Percentiles rank a stretch among this genome's conserved stretches.
These are phyloP conservation scores for Leucaena leucocephala DNA, from an alignment of 306 rosid species.

Conservation along the genomic window DNA sequence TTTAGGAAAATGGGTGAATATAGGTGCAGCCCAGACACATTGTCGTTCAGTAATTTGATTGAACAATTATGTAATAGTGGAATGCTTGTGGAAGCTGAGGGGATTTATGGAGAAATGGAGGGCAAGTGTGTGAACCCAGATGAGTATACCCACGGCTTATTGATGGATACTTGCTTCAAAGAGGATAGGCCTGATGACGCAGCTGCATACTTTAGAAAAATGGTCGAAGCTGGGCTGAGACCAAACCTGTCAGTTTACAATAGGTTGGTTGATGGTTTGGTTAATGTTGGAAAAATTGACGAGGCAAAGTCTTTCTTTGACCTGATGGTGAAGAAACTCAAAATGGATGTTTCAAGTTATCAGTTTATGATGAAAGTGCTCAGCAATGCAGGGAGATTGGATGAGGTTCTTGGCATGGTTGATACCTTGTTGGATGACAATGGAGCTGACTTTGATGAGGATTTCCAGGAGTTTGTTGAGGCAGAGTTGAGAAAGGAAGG, in stretches of 20 bases:
- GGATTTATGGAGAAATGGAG: slow-evolving; percentile 73
- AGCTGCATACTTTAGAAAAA: slow-evolving; percentile 73
- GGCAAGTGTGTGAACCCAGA: slow-evolving; percentile 83
- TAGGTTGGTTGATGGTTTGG: slow-evolving; percentile 80
- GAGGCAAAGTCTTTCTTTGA: slow-evolving; percentile 83
- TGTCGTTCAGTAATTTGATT: slow-evolving; percentile 90
- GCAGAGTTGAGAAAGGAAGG: slow-evolving; percentile 81
- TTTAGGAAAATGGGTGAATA: slow-evolving; percentile 86
- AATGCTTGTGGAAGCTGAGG: slow-evolving; percentile 63
- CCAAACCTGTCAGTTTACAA: slow-evolving; percentile 86
- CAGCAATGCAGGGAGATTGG: slow-evolving; percentile 68
- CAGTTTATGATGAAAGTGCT: slow-evolving; percentile 85
- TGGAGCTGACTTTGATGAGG: slow-evolving; percentile 72
- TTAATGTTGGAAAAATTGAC: slow-evolving; percentile 71
- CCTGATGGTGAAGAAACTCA: slow-evolving; percentile 88
- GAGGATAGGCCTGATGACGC: slow-evolving; percentile 84
- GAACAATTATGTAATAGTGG: slow-evolving; percentile 77
- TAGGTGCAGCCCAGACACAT: slow-evolving; percentile 70
- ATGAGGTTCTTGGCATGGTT: slow-evolving; percentile 79
- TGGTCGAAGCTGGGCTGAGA: slow-evolving; percentile 83
- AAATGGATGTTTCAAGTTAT: slow-evolving; percentile 86
- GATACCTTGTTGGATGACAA: slow-evolving; percentile 78
- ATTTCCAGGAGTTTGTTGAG: slow-evolving; percentile 82
- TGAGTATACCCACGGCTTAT: slow-evolving; percentile 75
- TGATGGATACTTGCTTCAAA: slow-evolving; percentile 91